These are phyloP conservation scores for Cerioporus squamosus DNA, from an alignment of 1,284 basidiomycete species.

Conservation along the genomic window DNA sequence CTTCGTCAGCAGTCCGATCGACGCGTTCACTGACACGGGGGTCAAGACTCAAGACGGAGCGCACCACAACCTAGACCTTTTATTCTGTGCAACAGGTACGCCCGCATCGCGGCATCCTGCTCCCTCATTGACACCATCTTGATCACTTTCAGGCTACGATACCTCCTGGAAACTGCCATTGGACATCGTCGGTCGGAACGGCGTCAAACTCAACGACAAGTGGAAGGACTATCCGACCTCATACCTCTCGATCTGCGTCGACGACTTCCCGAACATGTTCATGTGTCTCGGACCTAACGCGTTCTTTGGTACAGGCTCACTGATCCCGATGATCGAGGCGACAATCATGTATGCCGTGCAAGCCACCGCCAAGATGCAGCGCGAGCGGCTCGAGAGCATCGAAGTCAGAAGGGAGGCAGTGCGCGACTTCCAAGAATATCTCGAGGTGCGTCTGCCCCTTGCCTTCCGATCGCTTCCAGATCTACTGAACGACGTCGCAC, in stretches of 20 bases:
- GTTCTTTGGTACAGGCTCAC: conserved; percentile 52
- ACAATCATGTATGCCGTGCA: conserved; percentile 58
- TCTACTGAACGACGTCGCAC: no score
- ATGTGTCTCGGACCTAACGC: conserved; percentile 60
- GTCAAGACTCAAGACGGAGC: conserved; percentile 59
- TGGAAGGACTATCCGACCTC: conserved; percentile 57
- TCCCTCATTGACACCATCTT: no score
- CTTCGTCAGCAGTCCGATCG: conserved; percentile 42
- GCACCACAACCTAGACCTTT: conserved; percentile 57
- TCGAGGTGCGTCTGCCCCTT: conserved; percentile 1
- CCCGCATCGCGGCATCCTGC: no score
- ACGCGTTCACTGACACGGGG: conserved; percentile 53
- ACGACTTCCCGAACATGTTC: conserved; percentile 69
- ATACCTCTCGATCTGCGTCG: conserved; percentile 58
- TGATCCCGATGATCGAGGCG: conserved; percentile 56
- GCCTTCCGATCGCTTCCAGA: no score
- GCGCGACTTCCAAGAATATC: neutral
- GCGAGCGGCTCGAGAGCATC: conserved; percentile 61
- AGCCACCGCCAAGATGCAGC: conserved; percentile 59
- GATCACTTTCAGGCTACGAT: conserved; percentile 51
- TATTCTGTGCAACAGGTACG: conserved; percentile 40
- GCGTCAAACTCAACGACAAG: conserved; percentile 51
- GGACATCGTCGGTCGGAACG: conserved; percentile 55
- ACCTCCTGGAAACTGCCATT: conserved; percentile 54
- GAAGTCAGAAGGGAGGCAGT: conserved; percentile 7